These are phyloP conservation scores for Apiospora rasikravindrae DNA, from an alignment of 2,329 filamentous ascomycete genomes.

Conservation along the genomic window DNA sequence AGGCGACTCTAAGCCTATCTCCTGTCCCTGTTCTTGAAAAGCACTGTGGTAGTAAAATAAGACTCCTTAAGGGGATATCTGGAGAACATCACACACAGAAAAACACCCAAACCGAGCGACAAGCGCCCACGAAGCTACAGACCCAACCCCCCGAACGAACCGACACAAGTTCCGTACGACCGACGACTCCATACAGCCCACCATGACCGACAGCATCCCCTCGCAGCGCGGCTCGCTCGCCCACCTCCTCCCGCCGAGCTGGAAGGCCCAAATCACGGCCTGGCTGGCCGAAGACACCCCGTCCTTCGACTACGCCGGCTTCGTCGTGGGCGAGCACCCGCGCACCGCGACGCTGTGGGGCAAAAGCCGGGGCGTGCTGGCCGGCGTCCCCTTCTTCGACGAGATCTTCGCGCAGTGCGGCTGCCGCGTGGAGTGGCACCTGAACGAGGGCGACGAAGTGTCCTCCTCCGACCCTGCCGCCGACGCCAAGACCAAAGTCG, in stretches of 20 bases:
- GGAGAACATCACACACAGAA: background rate
- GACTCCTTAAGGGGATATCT: background rate
- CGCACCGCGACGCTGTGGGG: slow-evolving; percentile 71
- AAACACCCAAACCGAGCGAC: background rate
- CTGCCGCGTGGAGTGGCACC: slow-evolving; percentile 90
- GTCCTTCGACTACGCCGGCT: slow-evolving; percentile 95
- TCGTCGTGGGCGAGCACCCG: slow-evolving; percentile 80
- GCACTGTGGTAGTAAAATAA: too few relatives aligned
- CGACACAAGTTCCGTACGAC: background rate
- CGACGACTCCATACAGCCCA: background rate
- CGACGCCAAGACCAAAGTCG: slow-evolving; percentile 65
- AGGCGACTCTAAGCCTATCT: background rate
- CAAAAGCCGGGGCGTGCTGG: slow-evolving; percentile 79
- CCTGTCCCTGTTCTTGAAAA: too few relatives aligned
- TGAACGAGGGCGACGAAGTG: slow-evolving; percentile 74
- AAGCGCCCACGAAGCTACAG: background rate
- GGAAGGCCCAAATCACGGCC: slow-evolving; percentile 77
- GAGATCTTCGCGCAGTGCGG: slow-evolving; percentile 90
- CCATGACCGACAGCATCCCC: slow-evolving; percentile 25
- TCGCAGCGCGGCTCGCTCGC: slow-evolving; percentile 52
- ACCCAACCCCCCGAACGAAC: background rate
- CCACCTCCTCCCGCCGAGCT: slow-evolving; percentile 83
- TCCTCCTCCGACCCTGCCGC: slow-evolving; percentile 46
- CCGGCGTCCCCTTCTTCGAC: slow-evolving; percentile 92
- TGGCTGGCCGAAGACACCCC: slow-evolving; percentile 98